Evolutionary conservation across 2,329 filamentous ascomycete genomes (phyloP).

Genomic region (Xylariaceae sp.): DNA sequence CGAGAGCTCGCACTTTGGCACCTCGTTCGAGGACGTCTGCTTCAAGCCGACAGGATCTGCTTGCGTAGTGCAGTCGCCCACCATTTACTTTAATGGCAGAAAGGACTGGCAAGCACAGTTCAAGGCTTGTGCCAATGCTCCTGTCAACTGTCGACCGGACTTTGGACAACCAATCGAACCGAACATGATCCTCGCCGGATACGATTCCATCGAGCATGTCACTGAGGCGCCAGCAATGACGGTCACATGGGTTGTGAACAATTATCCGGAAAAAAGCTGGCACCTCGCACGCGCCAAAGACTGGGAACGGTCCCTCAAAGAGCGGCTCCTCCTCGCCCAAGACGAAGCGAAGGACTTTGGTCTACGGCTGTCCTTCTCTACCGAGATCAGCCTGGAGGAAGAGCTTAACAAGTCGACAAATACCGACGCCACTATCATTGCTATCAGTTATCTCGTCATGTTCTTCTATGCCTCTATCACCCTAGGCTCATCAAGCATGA

Average conservation of each 20-base stretch:
- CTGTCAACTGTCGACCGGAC: constrained; percentile 76
- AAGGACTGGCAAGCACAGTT: constrained; percentile 66
- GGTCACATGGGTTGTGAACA: constrained; percentile 91
- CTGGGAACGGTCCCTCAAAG: constrained; percentile 76
- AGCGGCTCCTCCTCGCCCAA: constrained; percentile 69
- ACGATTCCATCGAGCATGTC: constrained; percentile 55
- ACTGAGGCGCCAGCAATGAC: constrained; percentile 73
- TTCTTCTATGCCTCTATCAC: constrained; percentile 94
- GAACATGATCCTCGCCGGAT: constrained; percentile 79
- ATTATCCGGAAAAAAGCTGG: constrained; percentile 65
- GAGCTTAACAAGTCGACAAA: constrained; percentile 98
- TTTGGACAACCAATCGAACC: constrained; percentile 86
- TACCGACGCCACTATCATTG: constrained; percentile 92
- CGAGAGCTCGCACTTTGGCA: constrained; percentile 59
- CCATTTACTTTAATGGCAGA: constrained; percentile 72
- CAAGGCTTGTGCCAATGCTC: constrained; percentile 65
- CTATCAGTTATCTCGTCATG: constrained; percentile 98
- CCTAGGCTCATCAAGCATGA: constrained; percentile 79
- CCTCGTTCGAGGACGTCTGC: constrained; percentile 76
- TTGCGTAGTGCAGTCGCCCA: constrained; percentile 90
- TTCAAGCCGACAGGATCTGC: constrained; percentile 86
- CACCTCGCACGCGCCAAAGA: constrained; percentile 71
- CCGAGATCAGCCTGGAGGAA: constrained; percentile 88
- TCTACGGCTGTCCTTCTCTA: constrained; percentile 85
- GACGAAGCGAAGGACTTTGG: constrained; percentile 70